Evolutionary conservation across 805 yeast species (phyloP).

Genomic region (Metschnikowia lachancei): DNA sequence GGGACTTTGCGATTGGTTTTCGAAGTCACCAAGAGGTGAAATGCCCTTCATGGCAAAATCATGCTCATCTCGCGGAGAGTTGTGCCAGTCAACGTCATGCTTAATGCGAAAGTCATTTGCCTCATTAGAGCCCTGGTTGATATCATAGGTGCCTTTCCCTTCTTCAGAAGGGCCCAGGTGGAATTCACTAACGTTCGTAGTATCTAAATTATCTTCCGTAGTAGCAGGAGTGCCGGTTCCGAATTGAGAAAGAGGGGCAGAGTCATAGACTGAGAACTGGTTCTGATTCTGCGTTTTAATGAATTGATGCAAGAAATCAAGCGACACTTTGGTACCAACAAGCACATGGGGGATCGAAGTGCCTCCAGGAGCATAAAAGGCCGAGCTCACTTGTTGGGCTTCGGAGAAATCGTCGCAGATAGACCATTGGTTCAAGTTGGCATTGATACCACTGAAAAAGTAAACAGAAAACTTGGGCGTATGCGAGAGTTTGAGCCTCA

Average conservation of each 20-base stretch:
- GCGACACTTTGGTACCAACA: constrained; percentile 52
- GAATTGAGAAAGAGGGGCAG: neutral
- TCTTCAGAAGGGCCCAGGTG: neutral
- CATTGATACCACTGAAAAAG: constrained; percentile 55
- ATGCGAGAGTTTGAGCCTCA: constrained; percentile 49
- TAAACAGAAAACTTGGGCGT: constrained; percentile 80
- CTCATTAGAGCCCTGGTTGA: neutral
- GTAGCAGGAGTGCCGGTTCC: neutral
- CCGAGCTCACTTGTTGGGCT: constrained; percentile 74
- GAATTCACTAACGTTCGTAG: neutral
- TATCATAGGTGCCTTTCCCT: neutral
- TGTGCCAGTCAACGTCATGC: constrained; percentile 14
- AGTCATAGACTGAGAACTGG: neutral
- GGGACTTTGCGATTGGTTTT: constrained; percentile 8
- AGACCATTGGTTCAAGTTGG: constrained; percentile 66
- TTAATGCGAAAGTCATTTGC: constrained; percentile 12
- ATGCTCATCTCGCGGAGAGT: constrained; percentile 10
- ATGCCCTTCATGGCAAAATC: constrained; percentile 11
- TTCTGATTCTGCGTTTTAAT: constrained; percentile 42
- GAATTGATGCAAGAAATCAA: constrained; percentile 53
- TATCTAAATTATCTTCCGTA: neutral
- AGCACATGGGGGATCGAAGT: constrained; percentile 65
- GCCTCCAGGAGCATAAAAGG: constrained; percentile 54
- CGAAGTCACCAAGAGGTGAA: constrained; percentile 12
- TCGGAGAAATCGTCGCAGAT: constrained; percentile 83